Conservation (phyloP, 116 monocot species). For the Papilionanthe hybrid region DNA sequence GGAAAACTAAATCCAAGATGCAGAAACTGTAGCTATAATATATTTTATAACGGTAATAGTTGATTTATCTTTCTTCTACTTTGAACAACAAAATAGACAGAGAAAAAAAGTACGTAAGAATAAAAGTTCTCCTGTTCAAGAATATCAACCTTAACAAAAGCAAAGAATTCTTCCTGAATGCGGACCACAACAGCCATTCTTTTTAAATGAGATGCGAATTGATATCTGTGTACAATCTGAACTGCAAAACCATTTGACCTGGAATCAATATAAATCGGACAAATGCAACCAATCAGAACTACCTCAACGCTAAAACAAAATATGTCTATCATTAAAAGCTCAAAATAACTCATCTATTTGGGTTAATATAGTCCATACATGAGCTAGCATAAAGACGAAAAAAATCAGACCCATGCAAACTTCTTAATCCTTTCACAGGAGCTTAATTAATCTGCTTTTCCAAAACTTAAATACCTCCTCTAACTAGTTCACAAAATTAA, state of each 20-base stretch:
- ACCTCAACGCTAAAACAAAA: not conserved
- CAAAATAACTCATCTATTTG: not conserved
- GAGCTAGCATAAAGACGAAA: not conserved
- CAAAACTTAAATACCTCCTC: not conserved
- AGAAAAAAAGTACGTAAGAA: not conserved
- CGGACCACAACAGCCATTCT: conserved; percentile 97
- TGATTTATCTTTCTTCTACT: not conserved
- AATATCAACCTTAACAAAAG: conserved; percentile 80
- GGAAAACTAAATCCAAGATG: not conserved
- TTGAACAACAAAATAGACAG: not conserved
- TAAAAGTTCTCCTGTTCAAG: not conserved
- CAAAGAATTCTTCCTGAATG: conserved; percentile 71
- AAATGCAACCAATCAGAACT: not conserved
- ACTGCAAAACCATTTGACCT: conserved; percentile 83
- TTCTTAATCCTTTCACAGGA: not conserved
- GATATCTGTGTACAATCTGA: conserved; percentile 90
- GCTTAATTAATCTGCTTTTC: not conserved
- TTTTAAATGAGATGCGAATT: conserved; percentile 97
- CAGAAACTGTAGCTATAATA: not conserved
- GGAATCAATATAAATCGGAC: conserved; percentile 18
- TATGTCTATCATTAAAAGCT: not conserved
- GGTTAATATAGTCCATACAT: not conserved
- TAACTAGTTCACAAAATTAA: not conserved
- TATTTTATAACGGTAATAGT: not conserved
- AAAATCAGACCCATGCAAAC: not conserved